These are phyloP conservation scores for Pseudogymnoascus verrucosus DNA, from an alignment of 2,329 filamentous ascomycete genomes.

Conservation along the genomic window DNA sequence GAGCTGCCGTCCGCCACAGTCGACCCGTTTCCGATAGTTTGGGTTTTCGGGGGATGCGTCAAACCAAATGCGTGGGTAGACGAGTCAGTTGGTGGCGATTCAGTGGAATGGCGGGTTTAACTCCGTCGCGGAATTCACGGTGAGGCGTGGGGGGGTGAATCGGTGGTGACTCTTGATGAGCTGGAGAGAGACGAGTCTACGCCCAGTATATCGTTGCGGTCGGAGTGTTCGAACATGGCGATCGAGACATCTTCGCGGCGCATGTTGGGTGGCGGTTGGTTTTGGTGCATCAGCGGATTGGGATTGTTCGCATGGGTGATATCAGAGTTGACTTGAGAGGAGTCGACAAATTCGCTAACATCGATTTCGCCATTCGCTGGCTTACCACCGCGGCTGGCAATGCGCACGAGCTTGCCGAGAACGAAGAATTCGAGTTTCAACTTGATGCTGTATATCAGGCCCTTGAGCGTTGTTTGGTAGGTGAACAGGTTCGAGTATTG, in stretches of 20 bases:
- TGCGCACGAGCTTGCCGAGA: conserved; percentile 20
- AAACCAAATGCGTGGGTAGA: not conserved
- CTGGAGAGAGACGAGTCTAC: not conserved
- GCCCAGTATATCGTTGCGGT: not conserved
- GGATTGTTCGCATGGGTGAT: not conserved
- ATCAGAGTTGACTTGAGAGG: not conserved
- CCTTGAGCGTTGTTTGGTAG: conserved; percentile 32
- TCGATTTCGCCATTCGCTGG: not conserved
- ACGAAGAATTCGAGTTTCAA: conserved; percentile 43
- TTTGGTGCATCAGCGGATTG: not conserved
- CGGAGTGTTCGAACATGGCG: conserved; percentile 7
- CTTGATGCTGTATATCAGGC: conserved; percentile 34
- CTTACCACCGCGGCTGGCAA: not conserved
- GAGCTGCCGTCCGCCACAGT: not conserved
- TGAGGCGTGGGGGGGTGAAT: not conserved
- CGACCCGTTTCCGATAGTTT: not conserved
- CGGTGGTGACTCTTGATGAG: not conserved
- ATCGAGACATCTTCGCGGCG: not conserved
- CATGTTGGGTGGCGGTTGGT: not conserved
- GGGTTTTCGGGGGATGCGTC: not conserved
- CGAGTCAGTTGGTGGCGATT: not conserved
- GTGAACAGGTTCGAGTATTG: conserved; percentile 31
- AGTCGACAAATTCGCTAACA: not conserved
- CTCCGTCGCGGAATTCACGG: not conserved
- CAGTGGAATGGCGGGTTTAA: no score